Conservation (phyloP, 441 rosid genomes). For the Erodium texanum region DNA sequence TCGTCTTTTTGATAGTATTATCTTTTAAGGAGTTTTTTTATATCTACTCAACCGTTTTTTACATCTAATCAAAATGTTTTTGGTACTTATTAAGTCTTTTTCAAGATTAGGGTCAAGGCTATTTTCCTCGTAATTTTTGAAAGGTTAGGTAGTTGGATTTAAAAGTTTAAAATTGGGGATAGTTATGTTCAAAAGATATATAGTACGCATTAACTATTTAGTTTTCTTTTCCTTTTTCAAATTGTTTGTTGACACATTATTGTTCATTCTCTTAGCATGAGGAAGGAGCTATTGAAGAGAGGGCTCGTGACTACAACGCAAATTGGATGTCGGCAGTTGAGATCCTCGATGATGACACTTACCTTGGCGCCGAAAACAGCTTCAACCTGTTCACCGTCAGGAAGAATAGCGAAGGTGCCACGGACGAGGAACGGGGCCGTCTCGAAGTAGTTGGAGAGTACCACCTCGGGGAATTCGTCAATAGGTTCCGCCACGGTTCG, state of each 20-base stretch:
- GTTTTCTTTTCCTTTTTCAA: no score
- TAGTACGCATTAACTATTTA: no score
- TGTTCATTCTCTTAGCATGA: constrained; percentile 52
- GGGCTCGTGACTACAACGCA: constrained; percentile 94
- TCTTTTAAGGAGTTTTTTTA: no score
- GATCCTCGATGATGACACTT: constrained; percentile 87
- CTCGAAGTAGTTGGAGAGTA: constrained; percentile 96
- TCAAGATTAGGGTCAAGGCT: no score
- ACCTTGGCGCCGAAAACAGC: constrained; percentile 90
- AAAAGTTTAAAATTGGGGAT: no score
- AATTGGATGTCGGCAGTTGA: constrained; percentile 99
- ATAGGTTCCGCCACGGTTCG: constrained; percentile 85
- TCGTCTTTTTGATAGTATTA: no score
- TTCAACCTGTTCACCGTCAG: constrained; percentile 78
- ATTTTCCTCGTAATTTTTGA: no score
- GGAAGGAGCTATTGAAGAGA: constrained; percentile 97
- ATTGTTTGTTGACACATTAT: neutral
- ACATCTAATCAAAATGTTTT: no score
- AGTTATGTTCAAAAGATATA: no score
- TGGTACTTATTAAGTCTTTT: no score
- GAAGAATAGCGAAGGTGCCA: constrained; percentile 97
- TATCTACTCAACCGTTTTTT: no score
- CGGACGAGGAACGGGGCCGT: constrained; percentile 93
- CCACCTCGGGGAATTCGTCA: constrained; percentile 91
- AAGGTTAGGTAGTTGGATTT: no score